Conservation (phyloP, 2,329 filamentous ascomycete genomes). For the Magnaporthiopsis incrustans region DNA sequence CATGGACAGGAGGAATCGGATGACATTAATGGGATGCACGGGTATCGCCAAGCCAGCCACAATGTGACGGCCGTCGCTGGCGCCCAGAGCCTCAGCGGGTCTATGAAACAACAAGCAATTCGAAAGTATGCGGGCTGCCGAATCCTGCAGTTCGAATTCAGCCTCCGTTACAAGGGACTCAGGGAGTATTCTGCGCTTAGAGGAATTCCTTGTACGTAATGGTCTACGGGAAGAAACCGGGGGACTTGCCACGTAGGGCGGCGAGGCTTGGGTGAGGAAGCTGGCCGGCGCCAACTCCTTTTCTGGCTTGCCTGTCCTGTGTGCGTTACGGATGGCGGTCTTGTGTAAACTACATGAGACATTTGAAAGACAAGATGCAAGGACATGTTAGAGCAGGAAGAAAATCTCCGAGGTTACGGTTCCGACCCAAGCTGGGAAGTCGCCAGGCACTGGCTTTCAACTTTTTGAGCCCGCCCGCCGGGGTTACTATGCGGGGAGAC, state of each 20-base stretch:
- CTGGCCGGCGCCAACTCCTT: background rate
- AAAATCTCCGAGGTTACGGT: background rate
- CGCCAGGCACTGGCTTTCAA: background rate
- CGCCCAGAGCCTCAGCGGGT: background rate
- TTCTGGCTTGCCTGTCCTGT: background rate
- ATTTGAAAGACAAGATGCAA: background rate
- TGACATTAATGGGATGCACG: background rate
- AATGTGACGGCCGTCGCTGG: background rate
- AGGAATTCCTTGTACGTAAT: background rate
- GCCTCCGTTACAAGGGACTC: background rate
- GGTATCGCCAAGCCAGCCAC: background rate
- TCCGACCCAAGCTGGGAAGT: background rate
- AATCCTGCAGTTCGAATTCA: background rate
- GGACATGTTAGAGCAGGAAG: background rate
- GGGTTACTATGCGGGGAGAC: background rate
- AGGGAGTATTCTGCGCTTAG: background rate
- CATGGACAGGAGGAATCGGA: background rate
- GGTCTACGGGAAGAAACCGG: background rate
- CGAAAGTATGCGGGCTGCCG: background rate
- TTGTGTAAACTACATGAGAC: background rate
- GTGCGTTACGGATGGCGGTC: background rate
- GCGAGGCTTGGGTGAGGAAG: background rate
- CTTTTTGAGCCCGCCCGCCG: background rate
- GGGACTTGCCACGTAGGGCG: background rate
- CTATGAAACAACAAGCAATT: background rate